A percentile compares a stretch with the other conserved stretches of the same genome.
These are phyloP conservation scores for Chrysanthemum seticuspe DNA, from an alignment of 129 eudicot species.

Conservation along the genomic window DNA sequence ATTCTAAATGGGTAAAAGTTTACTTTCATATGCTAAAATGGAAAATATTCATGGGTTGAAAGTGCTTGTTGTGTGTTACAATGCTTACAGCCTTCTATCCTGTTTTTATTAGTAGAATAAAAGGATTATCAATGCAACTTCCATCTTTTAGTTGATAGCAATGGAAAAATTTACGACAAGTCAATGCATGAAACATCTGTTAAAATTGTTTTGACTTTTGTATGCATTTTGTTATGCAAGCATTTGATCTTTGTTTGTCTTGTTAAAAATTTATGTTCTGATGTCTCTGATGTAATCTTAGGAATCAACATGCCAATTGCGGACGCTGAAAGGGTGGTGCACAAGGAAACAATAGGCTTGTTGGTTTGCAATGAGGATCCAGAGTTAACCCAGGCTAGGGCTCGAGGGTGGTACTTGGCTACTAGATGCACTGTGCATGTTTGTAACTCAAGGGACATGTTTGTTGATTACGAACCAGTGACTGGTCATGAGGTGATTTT, in stretches of 20 bases:
- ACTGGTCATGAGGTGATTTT: not conserved
- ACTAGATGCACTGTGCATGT: not conserved
- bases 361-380: not conserved
- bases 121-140: no score
- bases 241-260: not conserved
- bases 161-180: no score
- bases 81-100: no score
- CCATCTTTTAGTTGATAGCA: no score
- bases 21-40: no score
- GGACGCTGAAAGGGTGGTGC: not conserved
- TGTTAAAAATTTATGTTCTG: not conserved
- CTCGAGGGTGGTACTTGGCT: not conserved
- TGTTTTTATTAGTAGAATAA: not conserved
- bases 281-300: not conserved
- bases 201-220: not conserved
- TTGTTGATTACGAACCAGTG: not conserved
- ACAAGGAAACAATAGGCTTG: not conserved
- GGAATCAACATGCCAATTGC: not conserved
- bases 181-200: no score
- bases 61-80: no score
- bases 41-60: no score
- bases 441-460: not conserved
- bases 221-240: not conserved
- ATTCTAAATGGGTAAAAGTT: no score
- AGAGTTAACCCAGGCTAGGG: not conserved